Conservation (phyloP, 352 stramenopile genomes). For the Phytophthora capsici region DNA sequence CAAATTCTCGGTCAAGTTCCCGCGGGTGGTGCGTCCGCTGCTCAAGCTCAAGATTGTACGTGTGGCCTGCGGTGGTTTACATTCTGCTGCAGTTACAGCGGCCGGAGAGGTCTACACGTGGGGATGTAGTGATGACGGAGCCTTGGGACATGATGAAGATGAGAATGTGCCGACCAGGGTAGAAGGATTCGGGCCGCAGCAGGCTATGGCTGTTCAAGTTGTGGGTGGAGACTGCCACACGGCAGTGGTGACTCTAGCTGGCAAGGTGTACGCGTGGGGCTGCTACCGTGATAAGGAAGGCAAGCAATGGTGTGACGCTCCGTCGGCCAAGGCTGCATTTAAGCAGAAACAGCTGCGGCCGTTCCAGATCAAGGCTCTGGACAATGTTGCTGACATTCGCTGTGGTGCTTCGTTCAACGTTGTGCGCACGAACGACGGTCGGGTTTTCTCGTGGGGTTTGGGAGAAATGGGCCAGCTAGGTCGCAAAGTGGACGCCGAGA, state of each 20-base stretch:
- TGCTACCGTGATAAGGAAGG: conserved; percentile 98
- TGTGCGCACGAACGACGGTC: conserved; percentile 84
- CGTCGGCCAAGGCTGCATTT: conserved; percentile 69
- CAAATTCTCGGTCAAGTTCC: conserved; percentile 63
- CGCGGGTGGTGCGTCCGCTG: conserved; percentile 57
- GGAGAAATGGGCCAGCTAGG: conserved; percentile 90
- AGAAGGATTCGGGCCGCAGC: conserved; percentile 57
- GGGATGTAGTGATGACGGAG: conserved; percentile 93
- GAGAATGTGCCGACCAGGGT: conserved; percentile 80
- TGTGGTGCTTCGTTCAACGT: conserved; percentile 89
- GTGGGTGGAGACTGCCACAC: conserved; percentile 96
- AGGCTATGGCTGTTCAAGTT: conserved; percentile 63
- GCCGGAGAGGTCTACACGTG: conserved; percentile 94
- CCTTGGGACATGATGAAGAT: conserved; percentile 85
- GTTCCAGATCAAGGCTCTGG: conserved; percentile 63
- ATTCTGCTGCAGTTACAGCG: conserved; percentile 88
- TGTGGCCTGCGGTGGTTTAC: conserved; percentile 91
- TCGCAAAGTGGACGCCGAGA: conserved; percentile 62
- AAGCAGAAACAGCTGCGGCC: conserved; percentile 80
- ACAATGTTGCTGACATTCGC: conserved; percentile 80
- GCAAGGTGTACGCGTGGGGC: conserved; percentile 95
- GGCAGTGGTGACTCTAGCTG: conserved; percentile 85
- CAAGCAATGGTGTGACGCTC: conserved; percentile 90
- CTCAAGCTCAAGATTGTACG: conserved; percentile 55
- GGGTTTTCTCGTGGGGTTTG: conserved; percentile 93